Base-by-base conservation (phyloP, 495 filamentous ascomycete genomes). In the Echria macrotheca region DNA sequence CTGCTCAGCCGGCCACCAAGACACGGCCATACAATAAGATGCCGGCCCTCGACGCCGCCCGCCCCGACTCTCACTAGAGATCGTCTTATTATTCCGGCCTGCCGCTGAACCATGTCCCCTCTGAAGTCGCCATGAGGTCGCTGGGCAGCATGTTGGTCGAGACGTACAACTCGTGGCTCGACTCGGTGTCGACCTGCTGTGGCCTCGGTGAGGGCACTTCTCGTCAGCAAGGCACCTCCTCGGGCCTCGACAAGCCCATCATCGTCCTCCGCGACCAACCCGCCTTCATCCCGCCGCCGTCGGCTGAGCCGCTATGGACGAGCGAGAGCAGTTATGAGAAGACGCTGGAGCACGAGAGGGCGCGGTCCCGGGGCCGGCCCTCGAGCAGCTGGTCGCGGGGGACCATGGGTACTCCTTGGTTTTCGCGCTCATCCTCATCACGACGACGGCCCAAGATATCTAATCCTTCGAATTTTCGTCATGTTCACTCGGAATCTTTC, bases 401-500 rank as follows among this genome's bases (percentile, higher is more conserved):
- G 53, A 59, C 67, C 15, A 49, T 47, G 35, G 68, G 55, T 55
- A 67, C 52, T 44, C 56, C 58, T 24, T 58, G 65, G 44, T 56
- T 61, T 12, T 63, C 67, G 25, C 56, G 61, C 46, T 48, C 55
- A 12, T 65, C 69, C 12, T 64, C 70, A 17, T 47, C 57, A 50
- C 72, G 67, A 55, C 64, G 69, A 54, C 63, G 69, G 56, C 64
- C 46, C 19, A 48, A 65, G 25, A 76, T 76, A 59, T 76, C 73
- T 17, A 61, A 60, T 33, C 73, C 73, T 9, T 68, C 70, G 12
- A 63, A 76, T 53, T 76, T 76, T 50, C 72, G 73, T 31, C 73
- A 76, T 55, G 52, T 76, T 19, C 61, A 73, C 38, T 69, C 70
- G 26, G 70, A 73, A 36, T 73, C 73, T 0, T 73, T 74, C 46